phyloP scores from a whole-genome alignment of 352 stramenopile genomes.

The Plasmopara muralis region DNA sequence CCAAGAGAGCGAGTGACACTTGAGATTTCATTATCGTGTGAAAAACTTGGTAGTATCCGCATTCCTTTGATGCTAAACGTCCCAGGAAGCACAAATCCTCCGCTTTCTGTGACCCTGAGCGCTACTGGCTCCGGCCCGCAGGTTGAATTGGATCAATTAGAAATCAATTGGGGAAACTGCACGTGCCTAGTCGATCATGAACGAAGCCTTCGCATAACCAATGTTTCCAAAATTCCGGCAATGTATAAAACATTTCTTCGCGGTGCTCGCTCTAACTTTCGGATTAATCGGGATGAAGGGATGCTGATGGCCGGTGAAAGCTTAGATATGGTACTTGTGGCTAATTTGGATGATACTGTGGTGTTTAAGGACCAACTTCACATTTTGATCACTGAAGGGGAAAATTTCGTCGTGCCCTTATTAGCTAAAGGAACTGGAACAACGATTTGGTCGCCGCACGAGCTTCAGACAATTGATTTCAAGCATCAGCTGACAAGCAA shows the following conservation, averaged over 20 bases:
- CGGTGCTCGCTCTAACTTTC: conserved; percentile 89
- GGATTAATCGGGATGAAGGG: conserved; percentile 86
- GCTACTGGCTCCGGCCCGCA: conserved; percentile 80
- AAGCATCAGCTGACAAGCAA: conserved; percentile 86
- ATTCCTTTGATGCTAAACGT: conserved; percentile 86
- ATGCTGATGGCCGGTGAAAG: conserved; percentile 74
- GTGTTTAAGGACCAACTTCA: conserved; percentile 91
- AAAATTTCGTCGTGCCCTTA: conserved; percentile 86
- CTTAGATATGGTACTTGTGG: conserved; percentile 68
- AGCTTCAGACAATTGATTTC: conserved; percentile 89
- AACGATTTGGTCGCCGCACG: conserved; percentile 89
- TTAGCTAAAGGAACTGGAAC: conserved; percentile 89
- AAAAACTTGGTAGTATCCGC: conserved; percentile 88
- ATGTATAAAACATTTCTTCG: conserved; percentile 91
- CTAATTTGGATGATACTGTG: conserved; percentile 91
- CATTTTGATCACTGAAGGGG: conserved; percentile 88
- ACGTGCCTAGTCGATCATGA: conserved; percentile 84
- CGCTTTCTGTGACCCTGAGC: conserved; percentile 82
- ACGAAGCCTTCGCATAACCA: conserved; percentile 74
- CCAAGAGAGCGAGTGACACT: conserved; percentile 57
- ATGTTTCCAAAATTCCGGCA: conserved; percentile 87
- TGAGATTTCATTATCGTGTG: conserved; percentile 77
- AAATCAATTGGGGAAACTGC: conserved; percentile 89
- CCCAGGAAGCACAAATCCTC: conserved; percentile 81
- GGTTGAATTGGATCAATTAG: conserved; percentile 70